These are phyloP conservation scores for Nigrograna mackinnonii DNA, from an alignment of 2,329 filamentous ascomycete genomes.

Conservation along the genomic window DNA sequence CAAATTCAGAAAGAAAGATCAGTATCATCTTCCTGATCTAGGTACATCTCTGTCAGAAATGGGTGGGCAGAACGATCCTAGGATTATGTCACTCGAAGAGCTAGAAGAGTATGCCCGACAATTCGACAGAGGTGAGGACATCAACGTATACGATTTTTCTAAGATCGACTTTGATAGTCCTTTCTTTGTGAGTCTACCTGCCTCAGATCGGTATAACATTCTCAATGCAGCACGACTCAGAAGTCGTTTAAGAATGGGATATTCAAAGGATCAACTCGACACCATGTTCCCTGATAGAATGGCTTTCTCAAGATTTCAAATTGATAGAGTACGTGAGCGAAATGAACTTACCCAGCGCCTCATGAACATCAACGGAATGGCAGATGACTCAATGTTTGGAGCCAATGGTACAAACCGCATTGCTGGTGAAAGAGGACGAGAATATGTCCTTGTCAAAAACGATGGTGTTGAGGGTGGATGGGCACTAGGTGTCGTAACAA, in stretches of 20 bases:
- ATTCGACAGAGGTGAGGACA: conserved; percentile 89
- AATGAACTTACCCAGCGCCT: conserved; percentile 93
- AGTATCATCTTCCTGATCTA: conserved; percentile 91
- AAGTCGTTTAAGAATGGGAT: conserved; percentile 89
- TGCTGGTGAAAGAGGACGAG: conserved; percentile 83
- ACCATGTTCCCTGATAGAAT: conserved; percentile 97
- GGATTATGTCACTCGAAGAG: conserved; percentile 95
- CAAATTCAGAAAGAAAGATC: conserved; percentile 87
- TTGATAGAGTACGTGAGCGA: conserved; percentile 87
- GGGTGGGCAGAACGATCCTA: conserved; percentile 87
- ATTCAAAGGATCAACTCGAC: conserved; percentile 94
- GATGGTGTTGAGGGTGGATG: conserved; percentile 93
- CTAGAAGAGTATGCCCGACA: conserved; percentile 91
- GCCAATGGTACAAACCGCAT: conserved; percentile 67
- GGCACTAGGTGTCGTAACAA: conserved; percentile 91
- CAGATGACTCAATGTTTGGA: conserved; percentile 70
- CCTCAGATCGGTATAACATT: conserved; percentile 94
- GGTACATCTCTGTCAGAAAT: conserved; percentile 78
- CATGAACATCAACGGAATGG: conserved; percentile 94
- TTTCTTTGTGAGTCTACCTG: conserved; percentile 90
- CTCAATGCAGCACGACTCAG: conserved; percentile 89
- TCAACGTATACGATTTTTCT: conserved; percentile 87
- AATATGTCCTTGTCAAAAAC: conserved; percentile 96
- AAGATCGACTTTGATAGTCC: conserved; percentile 98
- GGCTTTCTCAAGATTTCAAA: conserved; percentile 96